These are phyloP conservation scores for Herpetomonas muscarum DNA, from an alignment of 208 protist genomes.

Conservation along the genomic window DNA sequence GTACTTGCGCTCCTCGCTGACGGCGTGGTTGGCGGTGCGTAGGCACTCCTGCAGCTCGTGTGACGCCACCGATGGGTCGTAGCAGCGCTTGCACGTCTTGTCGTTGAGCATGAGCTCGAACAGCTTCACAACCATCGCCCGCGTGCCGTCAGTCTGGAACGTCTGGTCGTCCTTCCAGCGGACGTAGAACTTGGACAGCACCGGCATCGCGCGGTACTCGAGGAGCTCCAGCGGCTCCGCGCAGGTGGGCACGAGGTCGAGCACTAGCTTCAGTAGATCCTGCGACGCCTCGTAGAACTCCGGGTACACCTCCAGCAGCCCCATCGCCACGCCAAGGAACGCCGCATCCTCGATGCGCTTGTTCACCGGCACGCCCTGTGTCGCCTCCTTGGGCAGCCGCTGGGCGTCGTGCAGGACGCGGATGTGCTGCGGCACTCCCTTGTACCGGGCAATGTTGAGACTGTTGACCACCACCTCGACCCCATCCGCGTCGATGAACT, in stretches of 20 bases:
- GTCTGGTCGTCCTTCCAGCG: conserved; percentile 65
- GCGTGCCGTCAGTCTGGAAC: conserved; percentile 77
- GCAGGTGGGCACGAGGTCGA: conserved; percentile 51
- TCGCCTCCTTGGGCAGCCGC: conserved; percentile 41
- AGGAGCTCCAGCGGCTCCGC: conserved; percentile 68
- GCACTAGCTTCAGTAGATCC: conserved; percentile 53
- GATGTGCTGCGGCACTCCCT: conserved; percentile 87
- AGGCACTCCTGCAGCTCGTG: conserved; percentile 81
- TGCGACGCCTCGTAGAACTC: conserved; percentile 79
- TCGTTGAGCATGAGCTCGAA: conserved; percentile 79
- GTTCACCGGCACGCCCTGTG: conserved; percentile 31
- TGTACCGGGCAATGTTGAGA: conserved; percentile 82
- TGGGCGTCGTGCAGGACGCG: conserved; percentile 77
- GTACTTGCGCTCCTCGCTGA: conserved; percentile 41
- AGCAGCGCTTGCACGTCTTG: conserved; percentile 71
- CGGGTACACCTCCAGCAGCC: conserved; percentile 76
- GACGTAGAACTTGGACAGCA: conserved; percentile 85
- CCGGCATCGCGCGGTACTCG: conserved; percentile 84
- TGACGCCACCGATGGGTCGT: conserved; percentile 76
- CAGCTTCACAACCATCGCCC: conserved; percentile 44
- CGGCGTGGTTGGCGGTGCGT: conserved; percentile 51
- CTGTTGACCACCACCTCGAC: conserved; percentile 76
- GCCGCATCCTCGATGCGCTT: conserved; percentile 65
- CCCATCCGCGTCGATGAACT: conserved; percentile 74
- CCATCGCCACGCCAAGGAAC: conserved; percentile 77